Evolutionary conservation across 2,329 filamentous ascomycete species (phyloP), one percentile per base, ranked within the genome.

Genomic region (Berkeleyomyces rouxiae): DNA sequence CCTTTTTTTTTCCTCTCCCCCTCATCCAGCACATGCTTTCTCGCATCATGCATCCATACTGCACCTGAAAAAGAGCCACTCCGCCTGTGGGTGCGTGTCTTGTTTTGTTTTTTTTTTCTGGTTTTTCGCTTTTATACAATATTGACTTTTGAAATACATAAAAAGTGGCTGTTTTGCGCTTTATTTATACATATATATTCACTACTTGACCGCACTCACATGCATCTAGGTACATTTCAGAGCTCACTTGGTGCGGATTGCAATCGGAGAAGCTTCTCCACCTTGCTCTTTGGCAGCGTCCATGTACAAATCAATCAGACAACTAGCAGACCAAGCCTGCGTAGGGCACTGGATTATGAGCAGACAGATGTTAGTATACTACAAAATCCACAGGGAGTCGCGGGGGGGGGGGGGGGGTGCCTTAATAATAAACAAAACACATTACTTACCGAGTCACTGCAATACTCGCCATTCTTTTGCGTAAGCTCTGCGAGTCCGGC

Each of bases 301-400:
- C 78, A 96, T 91, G 76, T 96, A 99, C 67, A 99, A 74, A 75
- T 99, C 93, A 70, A 99, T 88, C 70, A 99, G 78, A 72, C 93
- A 97, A 31, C 89, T 87, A 39, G 93, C 88, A 61, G 90, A 96
- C 93, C 93, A 99, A 61, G 93, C 87, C 74, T 99, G 93, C 0
- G 93, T 96, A 36, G 93, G 93, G 61, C 87, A 93, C 85, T 93
- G 71, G 11, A 47, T 31, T n/a, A 7, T 13, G 42, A 36, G 58
- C 36, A 13, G 10, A 47, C 7, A 39, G 11, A n/a, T 31, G 55
- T 39, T 36, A 11, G 2, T 33, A 55, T 11, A 49, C 58, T 47
- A 55, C 37, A 40, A 47, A 61, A 65, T 65, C 67, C 67, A 68
- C 39, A 58, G 59, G 37, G 13, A 46, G 57, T 10, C 23, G n/a